phyloP scores from a whole-genome alignment of 2,329 filamentous ascomycete genomes.

The Microdochium paspali region DNA sequence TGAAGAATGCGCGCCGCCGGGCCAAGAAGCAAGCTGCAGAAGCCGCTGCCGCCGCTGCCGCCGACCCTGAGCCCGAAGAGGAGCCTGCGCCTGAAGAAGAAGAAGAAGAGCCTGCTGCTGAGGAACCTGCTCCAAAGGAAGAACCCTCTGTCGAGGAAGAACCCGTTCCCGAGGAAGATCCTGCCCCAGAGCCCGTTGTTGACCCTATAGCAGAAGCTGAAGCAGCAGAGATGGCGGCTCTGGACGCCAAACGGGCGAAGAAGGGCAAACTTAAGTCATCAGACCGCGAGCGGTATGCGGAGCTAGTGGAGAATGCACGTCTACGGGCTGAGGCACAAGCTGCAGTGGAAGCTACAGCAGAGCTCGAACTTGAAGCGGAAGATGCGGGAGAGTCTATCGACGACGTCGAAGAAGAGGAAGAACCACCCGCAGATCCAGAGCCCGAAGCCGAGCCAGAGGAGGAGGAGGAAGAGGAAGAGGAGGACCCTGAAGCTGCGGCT shows the following conservation, averaged over 20 bases:
- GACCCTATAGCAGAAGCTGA: background rate
- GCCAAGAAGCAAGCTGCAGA: background rate
- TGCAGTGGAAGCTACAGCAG: background rate
- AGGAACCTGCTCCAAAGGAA: background rate
- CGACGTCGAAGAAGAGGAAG: background rate
- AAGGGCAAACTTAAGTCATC: background rate
- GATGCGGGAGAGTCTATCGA: background rate
- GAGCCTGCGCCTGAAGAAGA: background rate
- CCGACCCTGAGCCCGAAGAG: background rate
- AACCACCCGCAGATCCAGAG: background rate
- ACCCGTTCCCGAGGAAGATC: constrained; percentile 15
- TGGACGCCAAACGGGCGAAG: background rate
- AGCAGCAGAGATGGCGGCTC: background rate
- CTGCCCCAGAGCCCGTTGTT: constrained; percentile 10
- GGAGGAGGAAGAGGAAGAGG: background rate
- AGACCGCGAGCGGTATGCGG: background rate
- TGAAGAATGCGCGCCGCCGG: background rate
- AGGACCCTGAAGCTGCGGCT: too few relatives aligned
- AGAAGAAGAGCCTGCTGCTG: background rate
- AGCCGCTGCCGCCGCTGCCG: background rate
- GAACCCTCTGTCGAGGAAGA: too few relatives aligned
- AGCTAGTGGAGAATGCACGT: background rate
- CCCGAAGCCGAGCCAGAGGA: background rate
- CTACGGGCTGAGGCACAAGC: background rate
- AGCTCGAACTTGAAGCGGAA: background rate